Base-by-base conservation (phyloP, 345 rosid species). In the Heritiera littoralis region DNA sequence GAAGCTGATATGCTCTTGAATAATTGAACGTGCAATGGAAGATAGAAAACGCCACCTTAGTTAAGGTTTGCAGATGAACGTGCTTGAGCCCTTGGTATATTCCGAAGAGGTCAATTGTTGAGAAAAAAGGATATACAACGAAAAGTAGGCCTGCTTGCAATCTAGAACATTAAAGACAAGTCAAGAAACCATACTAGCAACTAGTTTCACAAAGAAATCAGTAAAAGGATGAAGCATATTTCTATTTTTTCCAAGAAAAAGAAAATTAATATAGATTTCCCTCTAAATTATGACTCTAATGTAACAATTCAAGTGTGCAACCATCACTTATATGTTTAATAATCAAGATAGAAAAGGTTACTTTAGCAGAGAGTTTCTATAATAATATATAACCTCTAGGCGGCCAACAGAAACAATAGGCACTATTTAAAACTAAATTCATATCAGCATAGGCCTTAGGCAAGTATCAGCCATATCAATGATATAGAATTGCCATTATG, bases 21-120 rank as follows among this genome's bases (percentile, higher is more conserved):
- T 59, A 59, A 67, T 15, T 49, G 11, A 40, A 72, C 32, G 20
- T 15, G 45, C 23, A 32, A 41, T 45, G 49, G 38, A 80, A 80
- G 64, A 60, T 38, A 75, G 69, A 60, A 28, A 35, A 40, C 60
- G 67, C 60, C 56, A 94, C 98, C 97, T 93, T 94, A 20, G 95
- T 93, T 77, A 94, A 81, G 68, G 97, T 94, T 80, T 94, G 97
- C 66, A 92, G 86, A 86, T 91, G 92, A 66, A 94, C 89, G 81
- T 94, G 87, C 86, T 89, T 88, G 66, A 94, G 97, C 38, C 94
- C 97, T 82, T 90, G 91, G 86, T 93, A 91, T 82, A 91, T 91
- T 38, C 98, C 98, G 20, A 88, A 81, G 60, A 94, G 94, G 83
- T 94, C 95, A 66, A 93, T n/a, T n/a, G 92, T 88, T 12, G 92